Conservation (phyloP, 2,329 filamentous ascomycete species). For the Claviceps africana region DNA sequence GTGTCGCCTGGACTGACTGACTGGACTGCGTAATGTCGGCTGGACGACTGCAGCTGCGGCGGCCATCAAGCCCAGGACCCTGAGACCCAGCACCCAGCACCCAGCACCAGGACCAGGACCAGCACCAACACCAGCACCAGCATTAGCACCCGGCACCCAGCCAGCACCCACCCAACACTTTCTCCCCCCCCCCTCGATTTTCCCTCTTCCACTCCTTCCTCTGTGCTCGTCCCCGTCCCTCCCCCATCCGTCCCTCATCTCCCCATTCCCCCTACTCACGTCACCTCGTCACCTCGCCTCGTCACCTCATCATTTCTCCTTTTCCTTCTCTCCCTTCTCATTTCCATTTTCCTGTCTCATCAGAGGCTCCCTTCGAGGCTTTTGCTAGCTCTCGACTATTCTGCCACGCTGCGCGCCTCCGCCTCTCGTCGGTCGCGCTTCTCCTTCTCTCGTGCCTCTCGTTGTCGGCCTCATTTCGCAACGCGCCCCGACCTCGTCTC, state of each 20-base stretch:
- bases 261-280: not conserved
- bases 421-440: slow-evolving; percentile 5
- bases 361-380: slow-evolving; percentile 24
- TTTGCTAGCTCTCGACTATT: slow-evolving; percentile 34
- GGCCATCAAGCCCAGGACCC: slow-evolving; percentile 3
- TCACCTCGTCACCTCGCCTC: slow-evolving; percentile 6
- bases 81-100: not conserved
- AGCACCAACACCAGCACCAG: slow-evolving; percentile 3
- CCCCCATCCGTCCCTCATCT: slow-evolving; percentile 9
- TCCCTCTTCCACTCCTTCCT: slow-evolving; percentile 13
- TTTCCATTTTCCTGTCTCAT: slow-evolving; percentile 13
- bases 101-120: slow-evolving; percentile 3
- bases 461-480: not conserved
- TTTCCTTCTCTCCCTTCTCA: slow-evolving; percentile 13
- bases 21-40: not conserved
- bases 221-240: slow-evolving; percentile 11
- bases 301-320: slow-evolving; percentile 12
- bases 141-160: not conserved
- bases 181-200: slow-evolving; percentile 8
- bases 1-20: no score
- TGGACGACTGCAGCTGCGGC: not conserved
- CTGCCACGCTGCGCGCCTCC: slow-evolving; percentile 6
- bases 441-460: slow-evolving; percentile 4
- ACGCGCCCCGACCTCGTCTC: not conserved
- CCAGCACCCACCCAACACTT: slow-evolving; percentile 6